Evolutionary conservation across 2,329 filamentous ascomycete species (phyloP).

Genomic region (Aspergillus fumigatus): DNA sequence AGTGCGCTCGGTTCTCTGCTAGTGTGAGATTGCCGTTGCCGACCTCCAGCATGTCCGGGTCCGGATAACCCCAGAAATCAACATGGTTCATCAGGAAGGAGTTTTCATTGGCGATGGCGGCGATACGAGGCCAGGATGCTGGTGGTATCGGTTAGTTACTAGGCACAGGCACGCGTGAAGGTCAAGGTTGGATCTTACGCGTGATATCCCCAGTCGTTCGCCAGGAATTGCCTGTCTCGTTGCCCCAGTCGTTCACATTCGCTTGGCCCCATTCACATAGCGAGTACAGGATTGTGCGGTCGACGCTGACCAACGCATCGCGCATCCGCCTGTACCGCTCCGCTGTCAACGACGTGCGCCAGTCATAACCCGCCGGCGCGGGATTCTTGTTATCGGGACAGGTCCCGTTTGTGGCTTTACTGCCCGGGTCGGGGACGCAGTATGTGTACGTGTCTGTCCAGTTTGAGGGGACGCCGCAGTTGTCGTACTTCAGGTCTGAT

Average conservation of each 20-base stretch:
- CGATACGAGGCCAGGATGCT: constrained; percentile 27
- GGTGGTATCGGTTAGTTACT: neutral
- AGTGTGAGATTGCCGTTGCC: constrained; percentile 47
- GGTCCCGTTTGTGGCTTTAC: constrained; percentile 38
- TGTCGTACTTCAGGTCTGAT: constrained; percentile 55
- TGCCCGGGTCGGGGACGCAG: constrained; percentile 40
- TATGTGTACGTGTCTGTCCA: constrained; percentile 37
- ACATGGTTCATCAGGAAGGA: constrained; percentile 43
- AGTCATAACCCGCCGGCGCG: constrained; percentile 49
- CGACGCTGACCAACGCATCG: constrained; percentile 45
- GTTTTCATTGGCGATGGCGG: constrained; percentile 48
- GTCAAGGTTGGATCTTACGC: constrained; percentile 10
- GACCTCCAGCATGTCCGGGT: constrained; percentile 50
- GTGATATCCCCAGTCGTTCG: constrained; percentile 34
- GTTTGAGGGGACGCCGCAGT: constrained; percentile 44
- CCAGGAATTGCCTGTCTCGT: constrained; percentile 46
- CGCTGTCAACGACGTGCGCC: constrained; percentile 44
- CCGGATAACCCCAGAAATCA: constrained; percentile 49
- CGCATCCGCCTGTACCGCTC: constrained; percentile 49
- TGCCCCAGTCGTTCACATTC: constrained; percentile 49
- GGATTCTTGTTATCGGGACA: constrained; percentile 32
- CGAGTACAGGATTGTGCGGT: constrained; percentile 47
- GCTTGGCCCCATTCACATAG: constrained; percentile 54
- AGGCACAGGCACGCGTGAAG: neutral
- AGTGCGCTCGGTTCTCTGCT: constrained; percentile 48